These are phyloP conservation scores for Puccinia novopanici DNA, from an alignment of 1,284 basidiomycete species.

Conservation along the genomic window DNA sequence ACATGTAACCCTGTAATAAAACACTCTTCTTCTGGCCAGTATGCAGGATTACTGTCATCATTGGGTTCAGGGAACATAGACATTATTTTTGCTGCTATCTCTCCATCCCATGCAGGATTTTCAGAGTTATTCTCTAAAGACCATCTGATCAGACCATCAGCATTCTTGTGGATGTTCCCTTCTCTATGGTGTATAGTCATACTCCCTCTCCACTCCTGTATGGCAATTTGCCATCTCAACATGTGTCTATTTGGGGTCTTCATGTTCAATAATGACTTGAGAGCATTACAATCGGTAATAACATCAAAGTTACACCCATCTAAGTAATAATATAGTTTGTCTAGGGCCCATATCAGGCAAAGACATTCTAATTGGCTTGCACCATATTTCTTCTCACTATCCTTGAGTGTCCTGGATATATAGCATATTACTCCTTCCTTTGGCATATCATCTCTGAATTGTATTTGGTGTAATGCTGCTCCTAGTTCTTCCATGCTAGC, in stretches of 20 bases:
- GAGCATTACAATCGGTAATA: conserved; percentile 5
- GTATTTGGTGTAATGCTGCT: too few relatives aligned
- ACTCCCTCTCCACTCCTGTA: conserved; percentile 8
- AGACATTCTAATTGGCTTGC: too few relatives aligned
- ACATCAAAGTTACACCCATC: conserved; percentile 16
- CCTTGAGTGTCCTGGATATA: too few relatives aligned
- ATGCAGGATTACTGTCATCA: background rate
- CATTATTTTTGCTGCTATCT: background rate
- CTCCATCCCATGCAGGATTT: background rate
- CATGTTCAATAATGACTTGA: background rate
- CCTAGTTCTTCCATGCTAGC: too few relatives aligned
- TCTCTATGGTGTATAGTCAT: background rate
- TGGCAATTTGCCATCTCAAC: background rate
- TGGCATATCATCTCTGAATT: too few relatives aligned
- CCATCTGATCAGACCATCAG: background rate
- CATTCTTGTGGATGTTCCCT: background rate
- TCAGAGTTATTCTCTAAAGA: background rate
- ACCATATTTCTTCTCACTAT: too few relatives aligned
- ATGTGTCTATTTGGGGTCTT: conserved; percentile 1
- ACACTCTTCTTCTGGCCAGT: too few relatives aligned
- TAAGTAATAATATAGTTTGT: too few relatives aligned
- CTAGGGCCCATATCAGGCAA: too few relatives aligned
- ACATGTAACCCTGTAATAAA: background rate
- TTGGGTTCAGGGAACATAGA: background rate
- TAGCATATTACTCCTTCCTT: too few relatives aligned